Evolutionary conservation across 176 grass and related monocot species (phyloP).

Genomic region (Oryza rufipogon): DNA sequence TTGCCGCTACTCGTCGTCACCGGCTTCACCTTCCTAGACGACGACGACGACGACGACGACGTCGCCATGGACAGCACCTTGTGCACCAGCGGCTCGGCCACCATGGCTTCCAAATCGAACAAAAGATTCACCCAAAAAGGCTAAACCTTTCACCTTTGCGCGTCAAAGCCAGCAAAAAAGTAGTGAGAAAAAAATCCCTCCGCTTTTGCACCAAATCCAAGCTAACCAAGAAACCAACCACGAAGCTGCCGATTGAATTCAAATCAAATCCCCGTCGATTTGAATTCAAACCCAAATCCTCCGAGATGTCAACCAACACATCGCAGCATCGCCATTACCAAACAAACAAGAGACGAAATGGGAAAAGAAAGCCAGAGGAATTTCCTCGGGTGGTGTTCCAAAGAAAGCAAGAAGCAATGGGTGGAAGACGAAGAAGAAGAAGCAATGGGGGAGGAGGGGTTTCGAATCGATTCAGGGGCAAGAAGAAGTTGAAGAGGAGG

Average conservation of each 20-base stretch:
- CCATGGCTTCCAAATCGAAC: constrained; percentile 36
- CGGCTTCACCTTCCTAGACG: constrained; percentile 59
- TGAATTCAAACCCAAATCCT: constrained; percentile 1
- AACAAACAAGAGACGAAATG: neutral
- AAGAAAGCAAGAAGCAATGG: neutral
- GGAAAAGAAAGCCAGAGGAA: neutral
- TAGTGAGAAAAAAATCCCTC: constrained; percentile 2
- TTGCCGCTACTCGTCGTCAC: neutral
- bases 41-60: constrained; percentile 48
- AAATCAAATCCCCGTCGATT: neutral
- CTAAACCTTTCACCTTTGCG: neutral
- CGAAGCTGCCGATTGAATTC: constrained; percentile 7
- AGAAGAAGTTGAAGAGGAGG: neutral
- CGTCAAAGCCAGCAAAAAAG: neutral
- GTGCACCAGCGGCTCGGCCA: constrained; percentile 72
- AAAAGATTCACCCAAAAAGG: neutral
- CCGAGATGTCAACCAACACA: constrained; percentile 43
- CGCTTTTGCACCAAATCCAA: neutral
- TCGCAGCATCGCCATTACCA: neutral
- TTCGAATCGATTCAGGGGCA: neutral
- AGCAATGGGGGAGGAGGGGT: neutral
- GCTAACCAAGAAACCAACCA: neutral
- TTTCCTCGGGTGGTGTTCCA: constrained; percentile 10
- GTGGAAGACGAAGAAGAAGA: neutral
- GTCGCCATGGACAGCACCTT: constrained; percentile 73